A percentile compares a stretch with the other conserved stretches of the same genome.
Evolutionary conservation across 306 rosid species (phyloP).

Genomic region (Cicer judaicum): DNA sequence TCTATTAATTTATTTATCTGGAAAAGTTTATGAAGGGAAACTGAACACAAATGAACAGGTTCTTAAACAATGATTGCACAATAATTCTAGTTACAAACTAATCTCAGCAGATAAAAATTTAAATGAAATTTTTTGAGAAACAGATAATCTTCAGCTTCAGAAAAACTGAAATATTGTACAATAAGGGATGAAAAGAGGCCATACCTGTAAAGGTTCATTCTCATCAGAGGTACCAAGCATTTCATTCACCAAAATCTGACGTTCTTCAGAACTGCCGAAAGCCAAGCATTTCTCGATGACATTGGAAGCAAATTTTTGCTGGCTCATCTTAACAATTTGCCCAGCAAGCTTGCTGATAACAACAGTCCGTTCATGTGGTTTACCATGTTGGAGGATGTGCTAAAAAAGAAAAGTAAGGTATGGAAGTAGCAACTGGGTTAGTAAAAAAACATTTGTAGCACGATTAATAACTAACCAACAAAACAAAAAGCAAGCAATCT

Average conservation of each 20-base stretch:
- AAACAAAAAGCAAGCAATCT: conserved; percentile 23
- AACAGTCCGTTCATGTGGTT: conserved; percentile 73
- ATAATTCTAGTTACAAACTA: conserved; percentile 16
- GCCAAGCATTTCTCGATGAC: conserved; percentile 93
- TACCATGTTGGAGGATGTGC: conserved; percentile 89
- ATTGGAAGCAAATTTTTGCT: conserved; percentile 98
- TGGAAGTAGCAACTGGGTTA: conserved; percentile 27
- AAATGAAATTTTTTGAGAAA: background rate
- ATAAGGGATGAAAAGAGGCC: conserved; percentile 27
- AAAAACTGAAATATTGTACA: conserved; percentile 15
- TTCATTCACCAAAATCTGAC: conserved; percentile 85
- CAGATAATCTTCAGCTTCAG: background rate
- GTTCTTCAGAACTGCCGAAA: conserved; percentile 84
- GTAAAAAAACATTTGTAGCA: background rate
- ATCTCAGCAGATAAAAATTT: conserved; percentile 17
- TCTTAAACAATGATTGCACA: conserved; percentile 13
- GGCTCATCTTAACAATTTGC: conserved; percentile 97
- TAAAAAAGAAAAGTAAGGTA: conserved; percentile 48
- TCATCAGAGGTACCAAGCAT: conserved; percentile 94
- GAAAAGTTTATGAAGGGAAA: conserved; percentile 15
- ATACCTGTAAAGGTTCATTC: conserved; percentile 97
- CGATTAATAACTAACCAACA: conserved; percentile 21
- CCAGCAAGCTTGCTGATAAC: conserved; percentile 92
- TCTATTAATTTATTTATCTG: background rate
- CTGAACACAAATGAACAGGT: conserved; percentile 3